Evolutionary conservation across 108 stramenopile genomes (phyloP).

Genomic region (Epipyxis sp.): DNA sequence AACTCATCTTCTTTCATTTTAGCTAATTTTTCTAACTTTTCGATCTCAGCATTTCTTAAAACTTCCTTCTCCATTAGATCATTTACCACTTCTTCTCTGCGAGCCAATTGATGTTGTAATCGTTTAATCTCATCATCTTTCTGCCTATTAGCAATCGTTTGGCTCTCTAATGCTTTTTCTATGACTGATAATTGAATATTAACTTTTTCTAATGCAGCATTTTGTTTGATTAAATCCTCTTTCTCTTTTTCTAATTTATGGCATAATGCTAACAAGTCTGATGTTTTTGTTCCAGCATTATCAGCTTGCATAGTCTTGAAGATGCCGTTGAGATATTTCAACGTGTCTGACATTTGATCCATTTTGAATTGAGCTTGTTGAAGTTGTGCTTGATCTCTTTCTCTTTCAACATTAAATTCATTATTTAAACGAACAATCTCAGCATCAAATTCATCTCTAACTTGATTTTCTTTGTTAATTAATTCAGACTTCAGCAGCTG

Average conservation of each 20-base stretch:
- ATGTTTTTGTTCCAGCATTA: conserved; percentile 39
- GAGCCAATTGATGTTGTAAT: background rate
- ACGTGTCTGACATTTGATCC: conserved; percentile 55
- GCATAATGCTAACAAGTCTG: conserved; percentile 39
- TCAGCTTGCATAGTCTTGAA: conserved; percentile 58
- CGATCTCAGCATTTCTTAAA: conserved; percentile 9
- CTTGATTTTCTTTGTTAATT: background rate
- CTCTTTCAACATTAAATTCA: conserved; percentile 13
- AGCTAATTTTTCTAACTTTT: conserved; percentile 7
- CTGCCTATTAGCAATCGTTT: conserved; percentile 39
- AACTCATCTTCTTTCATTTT: conserved; percentile 18
- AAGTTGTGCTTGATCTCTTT: conserved; percentile 11
- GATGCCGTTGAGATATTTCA: conserved; percentile 56
- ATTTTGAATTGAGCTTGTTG: conserved; percentile 38
- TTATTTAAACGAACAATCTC: background rate
- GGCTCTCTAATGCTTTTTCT: conserved; percentile 20
- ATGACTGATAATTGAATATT: conserved; percentile 26
- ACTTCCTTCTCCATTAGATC: conserved; percentile 11
- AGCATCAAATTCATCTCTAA: background rate
- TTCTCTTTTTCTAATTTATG: conserved; percentile 40
- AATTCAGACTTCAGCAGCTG: background rate
- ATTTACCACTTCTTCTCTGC: background rate
- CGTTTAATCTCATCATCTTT: too few relatives aligned
- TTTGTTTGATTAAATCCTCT: background rate
- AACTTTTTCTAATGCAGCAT: conserved; percentile 20